phyloP scores from a whole-genome alignment of 164 flowering plant species.

The Tetracentron sinense region DNA sequence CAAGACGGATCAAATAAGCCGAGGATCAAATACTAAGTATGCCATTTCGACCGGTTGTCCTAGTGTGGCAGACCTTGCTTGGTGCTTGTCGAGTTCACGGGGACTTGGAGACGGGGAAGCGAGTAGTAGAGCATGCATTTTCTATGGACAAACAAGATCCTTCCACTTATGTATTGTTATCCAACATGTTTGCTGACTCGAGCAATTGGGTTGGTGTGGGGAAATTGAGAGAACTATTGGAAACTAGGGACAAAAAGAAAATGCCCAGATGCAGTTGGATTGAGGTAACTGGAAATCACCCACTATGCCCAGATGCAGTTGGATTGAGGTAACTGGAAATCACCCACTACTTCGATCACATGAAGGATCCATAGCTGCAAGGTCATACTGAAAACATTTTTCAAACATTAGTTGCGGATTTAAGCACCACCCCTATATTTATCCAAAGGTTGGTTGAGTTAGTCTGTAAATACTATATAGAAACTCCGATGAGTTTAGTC shows the following conservation, averaged over 20 bases:
- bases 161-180: slow-evolving; percentile 1
- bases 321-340: slow-evolving; percentile 31
- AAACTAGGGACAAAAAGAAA: neutral
- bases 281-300: neutral
- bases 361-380: no score
- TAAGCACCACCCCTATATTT: no score
- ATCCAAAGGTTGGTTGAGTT: no score
- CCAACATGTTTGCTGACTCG: slow-evolving; percentile 1
- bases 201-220: neutral
- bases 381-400: no score
- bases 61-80: neutral
- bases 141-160: neutral
- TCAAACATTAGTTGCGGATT: no score
- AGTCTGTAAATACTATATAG: no score
- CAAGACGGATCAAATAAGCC: neutral
- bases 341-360: neutral
- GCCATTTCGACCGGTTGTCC: neutral
- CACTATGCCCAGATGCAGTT: slow-evolving; percentile 52
- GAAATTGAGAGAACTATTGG: neutral
- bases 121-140: neutral
- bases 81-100: neutral
- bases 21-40: neutral
- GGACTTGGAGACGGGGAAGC: neutral
- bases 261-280: slow-evolving; percentile 1
- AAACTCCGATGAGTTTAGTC: no score